Evolutionary conservation across 139 green algal genomes (phyloP).

Genomic region (Chlamydomonas asymmetrica): DNA sequence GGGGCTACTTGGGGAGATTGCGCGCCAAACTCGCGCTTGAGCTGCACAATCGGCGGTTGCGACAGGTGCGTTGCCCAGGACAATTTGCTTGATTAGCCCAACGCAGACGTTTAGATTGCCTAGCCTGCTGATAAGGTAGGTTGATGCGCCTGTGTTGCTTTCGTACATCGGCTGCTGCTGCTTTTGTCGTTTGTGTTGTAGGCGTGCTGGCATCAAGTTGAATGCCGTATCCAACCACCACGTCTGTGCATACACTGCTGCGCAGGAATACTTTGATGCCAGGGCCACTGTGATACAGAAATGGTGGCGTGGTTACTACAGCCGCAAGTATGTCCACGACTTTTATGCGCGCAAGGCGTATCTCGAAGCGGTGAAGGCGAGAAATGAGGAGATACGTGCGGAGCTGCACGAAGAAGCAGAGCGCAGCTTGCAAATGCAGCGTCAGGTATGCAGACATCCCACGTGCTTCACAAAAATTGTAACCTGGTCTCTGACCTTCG

Average conservation of each 20-base stretch:
- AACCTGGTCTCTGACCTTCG: too few relatives aligned
- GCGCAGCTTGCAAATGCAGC: constrained; percentile 28
- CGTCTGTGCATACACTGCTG: not conserved
- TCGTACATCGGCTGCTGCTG: too few relatives aligned
- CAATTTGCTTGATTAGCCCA: not conserved
- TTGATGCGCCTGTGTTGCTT: too few relatives aligned
- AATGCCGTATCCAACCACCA: too few relatives aligned
- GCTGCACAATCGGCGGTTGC: constrained; percentile 32
- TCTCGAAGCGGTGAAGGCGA: constrained; percentile 42
- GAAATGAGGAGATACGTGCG: constrained; percentile 37
- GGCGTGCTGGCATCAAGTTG: too few relatives aligned
- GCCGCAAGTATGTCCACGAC: constrained; percentile 64
- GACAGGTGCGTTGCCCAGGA: constrained; percentile 19
- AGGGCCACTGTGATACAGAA: constrained; percentile 64
- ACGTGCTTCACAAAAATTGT: too few relatives aligned
- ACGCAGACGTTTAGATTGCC: too few relatives aligned
- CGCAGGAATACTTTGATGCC: constrained; percentile 62
- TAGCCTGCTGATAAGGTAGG: too few relatives aligned
- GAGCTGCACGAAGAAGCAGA: constrained; percentile 40
- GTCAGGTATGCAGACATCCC: constrained; percentile 1
- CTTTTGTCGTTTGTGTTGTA: too few relatives aligned
- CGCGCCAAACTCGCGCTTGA: constrained; percentile 22
- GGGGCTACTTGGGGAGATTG: constrained; percentile 54
- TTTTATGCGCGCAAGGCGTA: constrained; percentile 66
- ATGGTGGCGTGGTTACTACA: constrained; percentile 64